Conservation (phyloP, 371 early-diverging fungal species). For the Aphelidium insulamus region DNA sequence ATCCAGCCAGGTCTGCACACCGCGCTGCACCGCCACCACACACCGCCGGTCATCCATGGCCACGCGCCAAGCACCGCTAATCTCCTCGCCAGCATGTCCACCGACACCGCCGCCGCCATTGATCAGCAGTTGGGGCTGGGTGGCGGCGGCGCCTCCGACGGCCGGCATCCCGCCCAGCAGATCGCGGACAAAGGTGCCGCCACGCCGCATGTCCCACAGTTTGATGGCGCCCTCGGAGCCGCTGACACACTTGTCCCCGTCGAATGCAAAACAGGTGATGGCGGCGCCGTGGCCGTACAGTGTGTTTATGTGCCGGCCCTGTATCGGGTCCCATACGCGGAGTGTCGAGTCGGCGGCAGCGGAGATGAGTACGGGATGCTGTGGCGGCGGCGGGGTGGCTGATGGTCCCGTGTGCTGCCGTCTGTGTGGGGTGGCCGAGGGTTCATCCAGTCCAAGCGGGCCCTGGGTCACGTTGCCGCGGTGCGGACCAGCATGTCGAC, state of each 20-base stretch:
- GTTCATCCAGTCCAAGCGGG: too few species aligned
- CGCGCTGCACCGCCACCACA: conserved; percentile 62
- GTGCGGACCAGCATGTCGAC: too few species aligned
- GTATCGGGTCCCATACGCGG: conserved; percentile 75
- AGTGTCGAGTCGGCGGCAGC: conserved; percentile 90
- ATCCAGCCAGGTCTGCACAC: conserved; percentile 29
- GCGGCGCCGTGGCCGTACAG: conserved; percentile 51
- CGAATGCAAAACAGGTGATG: conserved; percentile 88
- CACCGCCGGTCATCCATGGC: conserved; percentile 61
- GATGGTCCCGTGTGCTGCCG: too few species aligned
- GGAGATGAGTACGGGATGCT: too few species aligned
- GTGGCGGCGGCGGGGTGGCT: too few species aligned
- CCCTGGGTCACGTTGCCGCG: too few species aligned
- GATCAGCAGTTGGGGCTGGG: too few species aligned
- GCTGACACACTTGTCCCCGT: conserved; percentile 63
- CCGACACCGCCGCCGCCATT: too few species aligned
- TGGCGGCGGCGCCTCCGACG: too few species aligned
- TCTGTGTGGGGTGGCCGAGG: too few species aligned
- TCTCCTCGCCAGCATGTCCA: too few species aligned
- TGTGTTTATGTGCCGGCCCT: conserved; percentile 27
- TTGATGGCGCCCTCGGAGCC: conserved; percentile 85
- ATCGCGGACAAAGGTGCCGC: conserved; percentile 53
- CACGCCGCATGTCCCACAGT: conserved; percentile 63
- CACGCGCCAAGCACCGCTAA: conserved; percentile 84
- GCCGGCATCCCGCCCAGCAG: conserved; percentile 36